Evolutionary conservation across 768 basidiomycete species (phyloP).

Genomic region (Suillus occidentalis): DNA sequence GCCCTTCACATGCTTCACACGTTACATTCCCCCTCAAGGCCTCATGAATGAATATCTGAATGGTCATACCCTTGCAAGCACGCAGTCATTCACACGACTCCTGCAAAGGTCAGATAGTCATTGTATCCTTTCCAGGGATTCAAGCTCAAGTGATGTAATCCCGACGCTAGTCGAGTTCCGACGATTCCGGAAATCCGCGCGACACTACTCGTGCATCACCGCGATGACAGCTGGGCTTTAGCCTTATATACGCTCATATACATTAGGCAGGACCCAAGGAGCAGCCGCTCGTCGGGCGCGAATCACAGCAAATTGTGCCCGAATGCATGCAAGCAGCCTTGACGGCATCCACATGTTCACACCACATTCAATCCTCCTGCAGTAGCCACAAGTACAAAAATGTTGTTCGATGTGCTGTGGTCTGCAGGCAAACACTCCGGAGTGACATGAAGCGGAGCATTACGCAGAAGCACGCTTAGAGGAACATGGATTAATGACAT

Average conservation of each 20-base stretch:
- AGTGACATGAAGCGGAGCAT: not conserved
- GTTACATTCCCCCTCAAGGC: not conserved
- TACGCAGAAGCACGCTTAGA: no score
- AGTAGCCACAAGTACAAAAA: not conserved
- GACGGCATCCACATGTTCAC: not conserved
- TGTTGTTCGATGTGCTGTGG: not conserved
- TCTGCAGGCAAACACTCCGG: not conserved
- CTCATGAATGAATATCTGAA: not conserved
- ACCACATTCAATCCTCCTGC: not conserved
- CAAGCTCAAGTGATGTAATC: not conserved
- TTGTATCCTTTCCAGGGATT: slow-evolving; percentile 5
- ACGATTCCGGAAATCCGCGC: not conserved
- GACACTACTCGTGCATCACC: not conserved
- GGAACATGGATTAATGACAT: not conserved
- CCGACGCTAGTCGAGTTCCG: not conserved
- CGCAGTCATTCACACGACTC: slow-evolving; percentile 3
- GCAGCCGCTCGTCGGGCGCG: not conserved
- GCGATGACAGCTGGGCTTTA: not conserved
- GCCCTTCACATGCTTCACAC: not conserved
- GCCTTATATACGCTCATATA: not conserved
- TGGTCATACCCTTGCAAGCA: not conserved
- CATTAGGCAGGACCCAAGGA: not conserved
- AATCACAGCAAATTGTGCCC: not conserved
- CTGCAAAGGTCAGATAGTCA: not conserved
- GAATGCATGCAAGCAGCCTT: not conserved